Evolutionary conservation across 306 rosid species (phyloP), one percentile per base, ranked within the genome.

Genomic region (Ziziphus jujuba): DNA sequence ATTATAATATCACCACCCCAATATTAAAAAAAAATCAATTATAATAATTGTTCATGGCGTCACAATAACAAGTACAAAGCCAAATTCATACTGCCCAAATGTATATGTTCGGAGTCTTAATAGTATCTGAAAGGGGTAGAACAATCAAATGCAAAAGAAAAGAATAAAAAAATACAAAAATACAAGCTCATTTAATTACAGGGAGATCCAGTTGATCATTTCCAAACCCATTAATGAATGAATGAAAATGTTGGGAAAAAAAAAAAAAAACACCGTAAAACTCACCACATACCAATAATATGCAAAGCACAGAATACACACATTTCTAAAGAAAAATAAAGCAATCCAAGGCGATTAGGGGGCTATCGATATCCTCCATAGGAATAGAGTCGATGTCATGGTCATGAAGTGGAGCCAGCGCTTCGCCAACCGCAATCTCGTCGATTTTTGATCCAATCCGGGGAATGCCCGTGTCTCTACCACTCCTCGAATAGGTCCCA

Each of bases 281-380:
- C 12, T 65, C 36, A 47, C 64, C 63, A 24, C 33, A 51, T 40
- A 31, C 5, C 59, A 56, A 52, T 19, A 3, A 48, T 64, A 76
- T 68, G 24, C 20, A 2, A 15, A 16, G 31, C 43, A 28, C 43
- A 48, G 11, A 66, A 54, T 47, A 43, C 28, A 38, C 5, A 31
- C 6, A 35, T 36, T 24, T 82, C 88, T 89, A 92, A 60, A 89
- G 56, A 79, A 92, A 89, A 74, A 92, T 92, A 72, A 92, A 92
- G 66, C 97, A 92, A 70, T 92, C 97, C 83, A 92, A 80, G 67
- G 93, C 78, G 63, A 92, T 87, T 61, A 87, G 83, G 50, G 96
- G 97, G 72, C 90, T 89, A n/a, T 86, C 75, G 68, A 90, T 76
- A 75, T 92, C 96, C 81, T 87, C 96, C 70, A 74, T 67, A 17